Evolutionary conservation across 176 grass and related monocot species (phyloP).

Genomic region (Ananas comosus): DNA sequence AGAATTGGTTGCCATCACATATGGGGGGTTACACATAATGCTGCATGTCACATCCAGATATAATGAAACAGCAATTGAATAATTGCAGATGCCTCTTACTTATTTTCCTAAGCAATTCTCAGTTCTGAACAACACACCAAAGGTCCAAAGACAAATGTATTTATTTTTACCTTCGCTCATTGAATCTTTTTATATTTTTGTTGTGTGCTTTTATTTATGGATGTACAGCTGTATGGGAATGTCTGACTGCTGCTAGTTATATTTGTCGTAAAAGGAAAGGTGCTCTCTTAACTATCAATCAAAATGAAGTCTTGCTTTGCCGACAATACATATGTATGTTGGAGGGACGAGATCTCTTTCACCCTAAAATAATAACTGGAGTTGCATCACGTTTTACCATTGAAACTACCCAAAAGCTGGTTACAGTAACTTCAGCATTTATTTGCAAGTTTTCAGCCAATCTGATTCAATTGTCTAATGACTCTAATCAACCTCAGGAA

Average conservation of each 20-base stretch:
- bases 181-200: background rate
- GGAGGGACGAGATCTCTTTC: background rate
- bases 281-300: background rate
- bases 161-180: background rate
- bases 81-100: background rate
- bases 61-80: background rate
- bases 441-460: background rate
- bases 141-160: background rate
- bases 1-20: background rate
- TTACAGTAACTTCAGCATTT: background rate
- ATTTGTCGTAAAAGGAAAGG: background rate
- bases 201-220: background rate
- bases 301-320: background rate
- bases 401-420: background rate
- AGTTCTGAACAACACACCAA: background rate
- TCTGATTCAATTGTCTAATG: background rate
- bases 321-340: background rate
- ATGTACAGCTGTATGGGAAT: background rate
- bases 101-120: background rate
- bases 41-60: background rate
- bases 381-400: background rate
- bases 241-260: background rate
- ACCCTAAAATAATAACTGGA: background rate
- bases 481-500: background rate
- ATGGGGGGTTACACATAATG: background rate